Base-by-base conservation (phyloP, 192 early-diverging fungal genomes). In the Funneliformis mosseae region DNA sequence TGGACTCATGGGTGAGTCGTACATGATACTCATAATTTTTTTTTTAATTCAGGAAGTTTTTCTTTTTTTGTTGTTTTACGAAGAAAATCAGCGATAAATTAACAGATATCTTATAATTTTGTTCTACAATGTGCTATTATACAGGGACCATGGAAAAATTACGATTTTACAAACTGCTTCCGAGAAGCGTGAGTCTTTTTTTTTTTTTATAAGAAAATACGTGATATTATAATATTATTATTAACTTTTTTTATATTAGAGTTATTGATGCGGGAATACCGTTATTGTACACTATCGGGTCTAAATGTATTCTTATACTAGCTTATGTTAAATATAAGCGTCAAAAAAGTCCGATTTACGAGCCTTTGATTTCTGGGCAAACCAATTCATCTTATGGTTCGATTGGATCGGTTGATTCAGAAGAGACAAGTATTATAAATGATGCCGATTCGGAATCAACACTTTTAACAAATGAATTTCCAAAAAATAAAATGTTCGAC, bases 401-500 rank as follows among this genome's bases (percentile, higher is more conserved):
- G 2, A 48, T 75, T 59, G 21, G 74, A 12, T 8, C 74, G 5
- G 25, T 75, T 59, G 21, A 39, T 42, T 46, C 21, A 60, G 18
- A 18, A 50, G 48, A 38, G 3, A 11, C 46, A 27, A 38, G 60
- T 55, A 60, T 28, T 75, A 27, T 59, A 25, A 60, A 12, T 55
- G 74, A 59, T 38, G 5, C 4, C 6, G 23, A 75, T 60, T 27
- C 46, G 5, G 74, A 59, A 21, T 18, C 28, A 28, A 38, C 14
- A 33, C 9, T 25, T 55, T n/a, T n/a, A 48, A 73, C 73, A 14
- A 23, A 59, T 50, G 67, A 39, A 38, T 12, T 2, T 43, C 14
- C 12, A 18, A 70, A 21, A 70, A 41, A 70, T 70, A 70, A 41
- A 39, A 42, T 70, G 2, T 78, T 68, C 33, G 77, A 78, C 33